Base-by-base conservation (phyloP, 1,284 basidiomycete species). In the Ceratobasidium sp. region DNA sequence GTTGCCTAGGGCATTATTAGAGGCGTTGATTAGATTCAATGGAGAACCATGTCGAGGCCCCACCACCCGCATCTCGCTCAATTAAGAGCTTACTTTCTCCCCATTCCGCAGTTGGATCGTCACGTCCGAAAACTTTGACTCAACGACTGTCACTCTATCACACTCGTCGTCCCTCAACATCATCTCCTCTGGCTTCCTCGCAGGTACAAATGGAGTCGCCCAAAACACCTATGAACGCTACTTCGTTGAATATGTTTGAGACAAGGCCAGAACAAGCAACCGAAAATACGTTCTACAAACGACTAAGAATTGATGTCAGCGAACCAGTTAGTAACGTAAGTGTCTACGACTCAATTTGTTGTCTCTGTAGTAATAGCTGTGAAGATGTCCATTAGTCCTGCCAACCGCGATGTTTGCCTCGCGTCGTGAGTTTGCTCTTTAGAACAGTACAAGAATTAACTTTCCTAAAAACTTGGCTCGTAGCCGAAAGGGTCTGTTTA, bases 401-500 rank as follows among this genome's bases (percentile, higher is more conserved):
- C 78, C 50, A 78, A 76, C 58, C 74, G 82, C 34, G 82, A 83
- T 76, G 81, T 84, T 18, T 82, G 80, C 72, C 76, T 83, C 14
- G 82, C 81, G 21, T 76, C 77, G 77, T 77, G 41, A 71, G 77
- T 72, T 28, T 26, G 36, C 57, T 30, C 32, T 36, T 34, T 57
- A 57, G 8, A 58, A 10, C 3, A 1, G 50, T 52, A n/a, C 14
- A 65, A 3, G 14, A 30, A 30, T 3, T 50, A 18, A 32, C 30
- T 12, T 16, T 21, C n/a, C n/a, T n/a, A n/a, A n/a, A 28, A 30
- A 41, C 53, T 18, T 57, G 12, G 46, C 16, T 48, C 48, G 30
- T 76, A 93, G 91, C 16, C 89, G 97, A 8, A 92, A 94, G 76
- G 97, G 97, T 0, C 85, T 99, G n/a, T 98, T 94, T 80, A 96